phyloP scores from a whole-genome alignment of 78 protist species.

The Dictyostelium capitatum region DNA sequence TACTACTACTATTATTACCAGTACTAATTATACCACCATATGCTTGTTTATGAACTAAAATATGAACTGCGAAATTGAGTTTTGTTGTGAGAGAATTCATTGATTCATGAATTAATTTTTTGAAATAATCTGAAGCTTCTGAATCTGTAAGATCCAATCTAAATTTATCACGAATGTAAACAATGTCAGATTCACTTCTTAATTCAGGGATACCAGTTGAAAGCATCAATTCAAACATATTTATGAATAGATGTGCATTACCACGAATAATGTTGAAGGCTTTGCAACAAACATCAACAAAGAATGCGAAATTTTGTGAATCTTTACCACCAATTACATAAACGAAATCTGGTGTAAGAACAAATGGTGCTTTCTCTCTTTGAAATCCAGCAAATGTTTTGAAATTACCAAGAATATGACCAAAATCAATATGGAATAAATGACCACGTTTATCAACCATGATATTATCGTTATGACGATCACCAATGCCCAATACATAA shows the following conservation, averaged over 20 bases:
- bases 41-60: conserved; percentile 10
- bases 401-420: conserved; percentile 97
- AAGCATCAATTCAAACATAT: conserved; percentile 89
- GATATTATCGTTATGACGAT: conserved; percentile 98
- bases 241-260: conserved; percentile 90
- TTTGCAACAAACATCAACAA: conserved; percentile 80
- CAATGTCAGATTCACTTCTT: conserved; percentile 82
- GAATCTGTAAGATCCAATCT: conserved; percentile 79
- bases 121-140: conserved; percentile 81
- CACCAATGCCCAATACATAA: conserved; percentile 98
- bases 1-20: not conserved
- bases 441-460: conserved; percentile 89
- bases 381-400: conserved; percentile 88
- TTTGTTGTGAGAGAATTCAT: conserved; percentile 70
- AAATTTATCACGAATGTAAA: conserved; percentile 84
- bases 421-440: conserved; percentile 98
- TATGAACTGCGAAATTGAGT: conserved; percentile 76
- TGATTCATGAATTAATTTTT: conserved; percentile 64
- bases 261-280: conserved; percentile 92
- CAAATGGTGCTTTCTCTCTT: conserved; percentile 97
- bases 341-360: conserved; percentile 96
- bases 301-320: conserved; percentile 73
- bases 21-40: not conserved
- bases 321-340: conserved; percentile 90
- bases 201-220: conserved; percentile 97